These are phyloP conservation scores for Hypoxylon rubiginosum DNA, from an alignment of 2,329 filamentous ascomycete species.

Conservation along the genomic window DNA sequence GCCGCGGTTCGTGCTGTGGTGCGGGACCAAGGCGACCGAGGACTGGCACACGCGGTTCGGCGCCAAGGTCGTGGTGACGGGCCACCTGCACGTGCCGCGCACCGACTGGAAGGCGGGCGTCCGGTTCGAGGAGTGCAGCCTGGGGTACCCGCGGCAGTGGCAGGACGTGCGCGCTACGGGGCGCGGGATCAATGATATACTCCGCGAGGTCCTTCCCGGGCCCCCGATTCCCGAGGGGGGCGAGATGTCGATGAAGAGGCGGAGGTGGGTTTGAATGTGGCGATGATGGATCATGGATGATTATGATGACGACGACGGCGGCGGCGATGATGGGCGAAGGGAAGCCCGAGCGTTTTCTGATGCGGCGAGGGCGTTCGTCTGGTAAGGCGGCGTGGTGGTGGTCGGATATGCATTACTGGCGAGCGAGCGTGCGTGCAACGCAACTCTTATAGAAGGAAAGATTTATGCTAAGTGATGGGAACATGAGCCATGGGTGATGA, in stretches of 20 bases:
- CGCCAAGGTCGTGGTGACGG: slow-evolving; percentile 55
- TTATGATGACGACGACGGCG: too few species aligned
- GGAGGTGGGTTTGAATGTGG: slow-evolving; percentile 49
- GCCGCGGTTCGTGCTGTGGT: slow-evolving; percentile 57
- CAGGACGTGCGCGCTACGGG: slow-evolving; percentile 49
- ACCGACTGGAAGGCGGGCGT: slow-evolving; percentile 57
- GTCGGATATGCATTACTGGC: neutral
- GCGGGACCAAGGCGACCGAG: slow-evolving; percentile 54
- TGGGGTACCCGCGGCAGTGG: slow-evolving; percentile 57
- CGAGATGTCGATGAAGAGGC: slow-evolving; percentile 43
- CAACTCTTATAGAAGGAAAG: neutral
- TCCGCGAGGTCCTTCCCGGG: slow-evolving; percentile 55
- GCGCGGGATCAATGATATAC: slow-evolving; percentile 51
- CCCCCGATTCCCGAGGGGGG: slow-evolving; percentile 41
- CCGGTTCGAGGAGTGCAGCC: slow-evolving; percentile 55
- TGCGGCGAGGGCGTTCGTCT: neutral
- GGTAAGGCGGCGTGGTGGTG: neutral
- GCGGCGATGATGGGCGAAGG: neutral
- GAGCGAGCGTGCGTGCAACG: neutral
- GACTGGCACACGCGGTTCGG: slow-evolving; percentile 55
- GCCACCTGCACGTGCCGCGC: slow-evolving; percentile 55
- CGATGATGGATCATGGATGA: too few species aligned
- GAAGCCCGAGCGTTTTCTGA: neutral
- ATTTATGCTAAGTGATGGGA: neutral
- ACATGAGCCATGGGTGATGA: neutral